Base-by-base conservation (phyloP, 768 basidiomycete genomes). In the Butyriboletus loyo region DNA sequence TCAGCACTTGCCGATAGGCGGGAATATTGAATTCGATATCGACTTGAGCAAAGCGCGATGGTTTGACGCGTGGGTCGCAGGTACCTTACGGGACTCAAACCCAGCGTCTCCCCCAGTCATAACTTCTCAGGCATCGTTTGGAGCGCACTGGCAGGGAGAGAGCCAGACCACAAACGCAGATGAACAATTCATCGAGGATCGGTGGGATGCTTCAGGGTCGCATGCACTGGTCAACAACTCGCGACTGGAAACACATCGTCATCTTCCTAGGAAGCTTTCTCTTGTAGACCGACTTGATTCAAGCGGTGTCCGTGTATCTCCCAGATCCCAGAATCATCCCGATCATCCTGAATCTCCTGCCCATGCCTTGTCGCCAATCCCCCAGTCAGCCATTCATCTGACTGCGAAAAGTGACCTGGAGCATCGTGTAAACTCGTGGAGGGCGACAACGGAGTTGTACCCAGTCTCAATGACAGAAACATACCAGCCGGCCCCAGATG, bases 21-120 rank as follows among this genome's bases (percentile, higher is more conserved):
- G 89, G 5, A 84, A 80, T 27, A 78, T 96, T 27, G 92, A 95
- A 69, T 93, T 95, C 66, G 92, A 95, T 69, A 80, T 95, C 41
- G 92, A 95, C 71, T 54, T 80, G 41, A 73, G 75, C 32, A 79
- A 83, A 55, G 92, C 92, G 17, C 78, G 82, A 27, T 95, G 92
- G 92, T 89, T 84, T 60, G 72, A 82, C 17, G 72, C 82, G 0
- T 96, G 89, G 89, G 54, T 84, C 21, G 73, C 78, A 1, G 74
- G 88, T 52, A 82, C 42, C 68, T 75, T 32, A 68, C 78, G n/a
- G 66, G 79, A 49, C 69, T 72, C 19, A 57, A 71, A 47, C 62
- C 77, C 55, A 74, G 80, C 35, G 56, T 61, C 71, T 34, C 65
- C 73, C 25, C 66, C 74, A 32, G 71, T 74, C 28, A 69, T 68